Base-by-base conservation (phyloP, 768 basidiomycete species). In the Boletus tomentosulus region DNA sequence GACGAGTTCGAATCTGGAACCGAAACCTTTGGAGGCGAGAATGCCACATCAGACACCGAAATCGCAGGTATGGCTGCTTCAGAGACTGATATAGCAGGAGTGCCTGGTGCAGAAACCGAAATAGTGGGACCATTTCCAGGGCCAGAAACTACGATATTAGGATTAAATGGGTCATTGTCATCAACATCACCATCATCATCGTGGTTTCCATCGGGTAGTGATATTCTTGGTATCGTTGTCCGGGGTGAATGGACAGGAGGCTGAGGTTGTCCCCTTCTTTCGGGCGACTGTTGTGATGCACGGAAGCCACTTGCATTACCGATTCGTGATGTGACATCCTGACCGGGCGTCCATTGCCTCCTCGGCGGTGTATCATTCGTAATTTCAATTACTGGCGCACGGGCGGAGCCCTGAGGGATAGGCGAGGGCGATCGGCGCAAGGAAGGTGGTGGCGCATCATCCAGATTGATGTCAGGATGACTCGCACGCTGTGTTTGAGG, bases 391-490 rank as follows among this genome's bases (percentile, higher is more conserved):
- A 34, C 67, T 53, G 58, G 66, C 61, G 51, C 59, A 55, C 50
- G 57, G 11, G 55, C 3, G 8, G 61, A 43, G 15, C 45, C 53
- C 31, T 60, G 62, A 24, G 55, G 60, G 46, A 56, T 54, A 24
- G 64, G 65, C 15, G 65, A 66, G 27, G 73, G 74, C 3, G 73
- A 71, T 25, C 72, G 67, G 43, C 74, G 71, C 30, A 76, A 56
- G 3, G 75, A 76, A 22, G 69, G 74, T 4, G 75, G 75, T 27
- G 75, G 76, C 33, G 74, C 71, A 63, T 76, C 76, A 54, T 77
- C 75, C 12, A 77, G 59, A 60, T 70, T 67, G n/a, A 76, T 63
- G 39, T 67, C 56, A 11, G 28, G 6, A 41, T 60, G 51, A 34
- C 56, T 48, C 13, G 52, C 60, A 49, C 60, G 64, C 49, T 59